These are phyloP conservation scores for Eutrema yunnanense DNA, from an alignment of 345 rosid genomes.

Conservation along the genomic window DNA sequence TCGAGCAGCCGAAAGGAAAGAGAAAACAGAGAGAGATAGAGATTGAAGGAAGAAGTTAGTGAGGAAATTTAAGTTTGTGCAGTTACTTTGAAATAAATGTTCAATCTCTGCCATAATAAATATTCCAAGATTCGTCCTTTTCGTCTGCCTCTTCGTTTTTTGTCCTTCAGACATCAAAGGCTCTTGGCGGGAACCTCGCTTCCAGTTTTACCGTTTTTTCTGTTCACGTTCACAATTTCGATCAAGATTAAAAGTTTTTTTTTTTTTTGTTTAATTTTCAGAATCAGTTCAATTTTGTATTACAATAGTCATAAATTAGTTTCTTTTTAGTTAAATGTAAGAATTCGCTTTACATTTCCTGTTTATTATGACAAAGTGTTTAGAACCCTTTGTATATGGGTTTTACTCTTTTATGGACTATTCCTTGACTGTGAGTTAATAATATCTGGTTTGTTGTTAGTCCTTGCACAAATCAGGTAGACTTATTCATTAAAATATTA, in stretches of 20 bases:
- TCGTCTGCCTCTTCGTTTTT: constrained; percentile 5
- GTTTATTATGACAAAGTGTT: no score
- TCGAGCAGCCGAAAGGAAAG: neutral
- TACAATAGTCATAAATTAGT: no score
- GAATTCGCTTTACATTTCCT: no score
- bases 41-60: constrained; percentile 7
- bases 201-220: neutral
- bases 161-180: neutral
- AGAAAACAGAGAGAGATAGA: neutral
- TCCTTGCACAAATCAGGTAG: neutral
- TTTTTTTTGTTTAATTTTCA: no score
- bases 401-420: no score
- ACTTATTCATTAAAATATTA: neutral
- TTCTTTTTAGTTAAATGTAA: no score
- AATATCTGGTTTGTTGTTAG: no score
- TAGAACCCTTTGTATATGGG: no score
- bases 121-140: neutral
- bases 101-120: neutral
- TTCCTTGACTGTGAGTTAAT: no score
- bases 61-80: neutral
- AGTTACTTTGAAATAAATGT: neutral
- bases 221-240: neutral
- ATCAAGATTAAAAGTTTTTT: neutral
- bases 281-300: neutral
- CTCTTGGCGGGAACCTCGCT: constrained; percentile 19